Base-by-base conservation (phyloP, 768 basidiomycete species). In the Asterophora lycoperdoides region DNA sequence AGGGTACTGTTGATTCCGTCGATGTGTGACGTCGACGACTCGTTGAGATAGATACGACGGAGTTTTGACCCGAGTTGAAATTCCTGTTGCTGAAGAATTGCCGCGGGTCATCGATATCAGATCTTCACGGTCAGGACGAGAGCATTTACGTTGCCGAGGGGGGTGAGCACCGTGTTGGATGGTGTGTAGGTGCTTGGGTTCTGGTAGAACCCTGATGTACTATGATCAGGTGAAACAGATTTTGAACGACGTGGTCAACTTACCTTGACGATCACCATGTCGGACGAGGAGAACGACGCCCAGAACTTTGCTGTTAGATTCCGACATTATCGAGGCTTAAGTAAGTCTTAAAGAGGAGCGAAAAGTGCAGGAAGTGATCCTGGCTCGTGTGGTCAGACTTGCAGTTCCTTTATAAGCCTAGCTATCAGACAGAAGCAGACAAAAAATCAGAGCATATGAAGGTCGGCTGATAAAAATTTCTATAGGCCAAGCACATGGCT, bases 101-200 rank as follows among this genome's bases (percentile, higher is more conserved):
- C 17, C 17, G n/a, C n/a, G 11, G 7, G 41, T 44, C 30, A 8
- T 53, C 26, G 51, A 44, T 38, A 1, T 8, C n/a, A 35, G 6
- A 20, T 23, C 36, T 47, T 17, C 39, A 19, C 19, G 32, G 34
- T 36, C 32, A 38, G 15, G 36, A 23, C 7, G 17, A 35, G 30
- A 32, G 9, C 63, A 62, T 69, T 41, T 61, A 84, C 84, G 58
- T 77, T 81, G 44, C 84, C 84, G 19, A 86, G 68, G n/a, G 84
- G 78, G 4, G 84, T 86, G 42, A 86, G 76, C n/a, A 69, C 60
- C 1, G 84, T 85, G 33, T 65, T 63, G 7, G 76, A 76, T 6
- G 81, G 71, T 14, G 74, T 71, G 59, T 86, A 85, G 1, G 77
- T 77, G 2, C 63, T 67, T 7, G 82, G 81, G 57, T 71, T 64